Conservation (phyloP, 495 filamentous ascomycete species). For the Xeromyces bisporus region DNA sequence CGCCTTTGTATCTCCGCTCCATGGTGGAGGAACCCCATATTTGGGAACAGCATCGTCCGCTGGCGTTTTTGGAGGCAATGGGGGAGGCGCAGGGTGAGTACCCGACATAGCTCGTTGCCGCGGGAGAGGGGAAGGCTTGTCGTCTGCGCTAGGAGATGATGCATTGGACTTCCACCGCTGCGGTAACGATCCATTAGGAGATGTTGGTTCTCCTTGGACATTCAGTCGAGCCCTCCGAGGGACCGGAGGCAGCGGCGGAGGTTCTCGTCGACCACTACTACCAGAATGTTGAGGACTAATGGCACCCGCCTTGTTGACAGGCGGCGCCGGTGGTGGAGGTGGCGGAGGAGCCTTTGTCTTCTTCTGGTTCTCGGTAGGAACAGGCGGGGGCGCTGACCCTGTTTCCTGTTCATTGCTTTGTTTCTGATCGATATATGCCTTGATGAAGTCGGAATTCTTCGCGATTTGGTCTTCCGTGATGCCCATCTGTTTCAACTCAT, state of each 20-base stretch:
- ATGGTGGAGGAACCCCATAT: conserved; percentile 72
- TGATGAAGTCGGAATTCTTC: conserved; percentile 89
- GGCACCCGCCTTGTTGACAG: conserved; percentile 27
- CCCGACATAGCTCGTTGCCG: conserved; percentile 42
- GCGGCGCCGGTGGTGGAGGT: conserved; percentile 39
- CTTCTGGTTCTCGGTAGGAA: conserved; percentile 21
- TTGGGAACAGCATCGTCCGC: conserved; percentile 48
- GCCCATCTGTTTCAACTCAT: conserved; percentile 69
- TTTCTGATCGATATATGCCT: conserved; percentile 70
- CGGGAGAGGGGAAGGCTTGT: conserved; percentile 31
- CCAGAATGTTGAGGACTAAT: conserved; percentile 56
- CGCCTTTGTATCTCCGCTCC: conserved; percentile 47
- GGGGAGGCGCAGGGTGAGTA: conserved; percentile 55
- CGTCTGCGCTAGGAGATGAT: conserved; percentile 67
- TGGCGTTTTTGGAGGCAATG: conserved; percentile 72
- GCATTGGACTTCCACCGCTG: conserved; percentile 47
- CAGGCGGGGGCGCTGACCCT: conserved; percentile 4
- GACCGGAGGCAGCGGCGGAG: conserved; percentile 74
- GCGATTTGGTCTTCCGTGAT: conserved; percentile 85
- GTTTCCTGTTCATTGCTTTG: conserved; percentile 37
- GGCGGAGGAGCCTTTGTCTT: conserved; percentile 39
- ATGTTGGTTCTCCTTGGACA: conserved; percentile 35
- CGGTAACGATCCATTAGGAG: conserved; percentile 34
- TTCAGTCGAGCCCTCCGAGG: conserved; percentile 42
- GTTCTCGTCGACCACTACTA: conserved; percentile 46